These are phyloP conservation scores for Amanita pallidorosea DNA, from an alignment of 768 basidiomycete genomes.

Conservation along the genomic window DNA sequence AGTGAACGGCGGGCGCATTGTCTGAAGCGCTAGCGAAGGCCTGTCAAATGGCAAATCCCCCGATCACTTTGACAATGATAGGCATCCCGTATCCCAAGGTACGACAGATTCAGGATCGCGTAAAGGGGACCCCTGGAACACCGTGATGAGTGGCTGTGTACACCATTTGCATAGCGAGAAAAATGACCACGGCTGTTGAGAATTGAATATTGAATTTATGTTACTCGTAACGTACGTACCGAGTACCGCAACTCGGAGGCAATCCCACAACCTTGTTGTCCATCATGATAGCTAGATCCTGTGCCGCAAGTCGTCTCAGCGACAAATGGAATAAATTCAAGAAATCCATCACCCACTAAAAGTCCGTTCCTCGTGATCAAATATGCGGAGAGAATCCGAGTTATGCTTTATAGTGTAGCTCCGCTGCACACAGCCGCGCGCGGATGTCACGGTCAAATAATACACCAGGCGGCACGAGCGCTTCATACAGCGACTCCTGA, in stretches of 20 bases:
- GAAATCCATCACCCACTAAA: background rate
- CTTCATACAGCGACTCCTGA: background rate
- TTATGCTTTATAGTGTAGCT: background rate
- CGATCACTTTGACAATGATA: background rate
- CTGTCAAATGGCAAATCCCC: background rate
- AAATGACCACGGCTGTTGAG: no score
- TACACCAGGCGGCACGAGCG: background rate
- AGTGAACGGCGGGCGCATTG: background rate
- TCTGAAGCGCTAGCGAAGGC: background rate
- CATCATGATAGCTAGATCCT: background rate
- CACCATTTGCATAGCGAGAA: background rate
- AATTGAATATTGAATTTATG: background rate
- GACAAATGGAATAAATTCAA: background rate
- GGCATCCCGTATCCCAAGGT: background rate
- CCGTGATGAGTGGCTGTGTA: background rate
- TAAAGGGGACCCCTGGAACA: background rate
- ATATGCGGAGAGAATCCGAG: background rate
- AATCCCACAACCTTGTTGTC: background rate
- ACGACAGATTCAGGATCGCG: background rate
- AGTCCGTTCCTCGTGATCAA: background rate
- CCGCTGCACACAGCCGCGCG: background rate
- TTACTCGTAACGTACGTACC: background rate
- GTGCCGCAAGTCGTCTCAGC: background rate
- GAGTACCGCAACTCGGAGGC: background rate
- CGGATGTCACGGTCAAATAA: background rate